Evolutionary conservation across 768 basidiomycete genomes (phyloP).

Genomic region (Mycena galericulata): DNA sequence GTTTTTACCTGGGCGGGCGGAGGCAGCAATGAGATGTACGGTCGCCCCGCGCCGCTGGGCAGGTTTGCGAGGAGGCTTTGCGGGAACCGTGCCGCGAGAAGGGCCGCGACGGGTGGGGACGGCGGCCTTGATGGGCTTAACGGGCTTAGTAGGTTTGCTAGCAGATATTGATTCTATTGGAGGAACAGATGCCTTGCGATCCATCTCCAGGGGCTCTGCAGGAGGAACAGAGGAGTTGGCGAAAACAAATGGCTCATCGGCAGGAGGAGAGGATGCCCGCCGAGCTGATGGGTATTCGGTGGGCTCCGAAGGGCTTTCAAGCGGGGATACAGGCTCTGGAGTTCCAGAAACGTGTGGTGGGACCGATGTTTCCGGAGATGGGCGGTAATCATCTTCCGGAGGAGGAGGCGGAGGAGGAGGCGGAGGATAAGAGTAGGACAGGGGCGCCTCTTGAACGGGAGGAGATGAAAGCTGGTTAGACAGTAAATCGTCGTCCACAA

Average conservation of each 20-base stretch:
- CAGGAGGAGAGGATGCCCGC: constrained; percentile 1
- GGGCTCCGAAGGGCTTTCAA: neutral
- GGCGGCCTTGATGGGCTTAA: no score
- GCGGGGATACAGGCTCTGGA: neutral
- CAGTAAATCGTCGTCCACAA: constrained; percentile 13
- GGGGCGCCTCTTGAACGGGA: neutral
- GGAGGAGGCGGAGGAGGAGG: constrained; percentile 6
- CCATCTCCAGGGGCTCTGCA: constrained; percentile 2
- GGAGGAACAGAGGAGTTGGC: constrained; percentile 11
- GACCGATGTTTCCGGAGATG: constrained; percentile 1
- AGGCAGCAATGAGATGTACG: neutral
- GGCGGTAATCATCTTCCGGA: neutral
- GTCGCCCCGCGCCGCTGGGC: neutral
- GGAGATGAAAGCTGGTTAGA: constrained; percentile 13
- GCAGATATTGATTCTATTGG: constrained; percentile 34
- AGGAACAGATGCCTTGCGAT: constrained; percentile 20
- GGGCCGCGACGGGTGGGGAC: constrained; percentile 14
- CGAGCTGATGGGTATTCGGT: neutral
- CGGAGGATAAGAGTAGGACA: constrained; percentile 19
- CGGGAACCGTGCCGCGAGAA: neutral
- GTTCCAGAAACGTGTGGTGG: constrained; percentile 1
- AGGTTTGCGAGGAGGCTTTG: neutral
- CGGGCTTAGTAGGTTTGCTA: no score
- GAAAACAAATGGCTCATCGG: neutral
- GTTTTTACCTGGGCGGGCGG: constrained; percentile 3